Evolutionary conservation across 345 rosid species (phyloP).

Genomic region (Erodium maritimum): DNA sequence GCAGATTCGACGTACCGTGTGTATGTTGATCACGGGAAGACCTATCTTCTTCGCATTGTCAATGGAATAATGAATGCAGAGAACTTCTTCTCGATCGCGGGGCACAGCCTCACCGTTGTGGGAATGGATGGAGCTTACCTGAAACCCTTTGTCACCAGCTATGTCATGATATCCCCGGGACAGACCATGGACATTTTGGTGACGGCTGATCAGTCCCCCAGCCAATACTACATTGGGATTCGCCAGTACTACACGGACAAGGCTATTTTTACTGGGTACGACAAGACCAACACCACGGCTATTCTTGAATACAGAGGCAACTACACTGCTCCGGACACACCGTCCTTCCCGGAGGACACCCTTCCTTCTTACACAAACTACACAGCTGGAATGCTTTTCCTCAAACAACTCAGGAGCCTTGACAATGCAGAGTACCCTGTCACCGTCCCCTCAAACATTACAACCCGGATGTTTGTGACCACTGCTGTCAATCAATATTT

Average conservation of each 20-base stretch:
- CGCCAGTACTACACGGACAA: constrained; percentile 10
- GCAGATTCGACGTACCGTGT: constrained; percentile 12
- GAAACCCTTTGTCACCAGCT: constrained; percentile 13
- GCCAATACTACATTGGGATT: constrained; percentile 21
- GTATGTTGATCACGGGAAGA: constrained; percentile 24
- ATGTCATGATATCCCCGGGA: constrained; percentile 20
- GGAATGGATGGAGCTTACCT: constrained; percentile 24
- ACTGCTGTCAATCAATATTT: constrained; percentile 2
- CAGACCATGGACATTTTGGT: constrained; percentile 27
- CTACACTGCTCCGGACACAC: constrained; percentile 6
- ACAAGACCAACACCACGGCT: constrained; percentile 20
- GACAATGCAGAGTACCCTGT: constrained; percentile 14
- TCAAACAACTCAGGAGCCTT: constrained; percentile 11
- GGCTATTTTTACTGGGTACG: constrained; percentile 6
- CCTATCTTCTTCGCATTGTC: constrained; percentile 25
- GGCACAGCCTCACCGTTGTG: constrained; percentile 22
- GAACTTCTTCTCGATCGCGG: constrained; percentile 23
- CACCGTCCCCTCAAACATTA: constrained; percentile 18
- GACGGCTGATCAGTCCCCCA: constrained; percentile 13
- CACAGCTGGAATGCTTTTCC: constrained; percentile 8
- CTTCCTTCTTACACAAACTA: constrained; percentile 10
- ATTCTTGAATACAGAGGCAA: constrained; percentile 29
- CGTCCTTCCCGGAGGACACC: constrained; percentile 6
- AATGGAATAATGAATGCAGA: constrained; percentile 16
- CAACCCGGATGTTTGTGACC: constrained; percentile 10